Conservation (phyloP, 1,284 basidiomycete species). For the Bjerkandera adusta region DNA sequence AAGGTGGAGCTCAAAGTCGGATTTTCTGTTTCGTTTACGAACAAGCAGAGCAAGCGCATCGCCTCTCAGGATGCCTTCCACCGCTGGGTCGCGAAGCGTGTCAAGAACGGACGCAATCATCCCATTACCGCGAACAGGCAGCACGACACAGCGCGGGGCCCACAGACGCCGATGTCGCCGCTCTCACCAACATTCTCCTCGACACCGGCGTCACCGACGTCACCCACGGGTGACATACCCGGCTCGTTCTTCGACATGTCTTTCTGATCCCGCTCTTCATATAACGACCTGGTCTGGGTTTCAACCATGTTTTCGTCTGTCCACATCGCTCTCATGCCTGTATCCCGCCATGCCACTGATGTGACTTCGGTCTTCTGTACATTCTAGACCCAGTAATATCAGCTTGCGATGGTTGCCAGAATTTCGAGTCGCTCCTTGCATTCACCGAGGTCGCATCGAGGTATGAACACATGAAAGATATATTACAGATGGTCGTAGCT, state of each 20-base stretch:
- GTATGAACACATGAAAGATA: no score
- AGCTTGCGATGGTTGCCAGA: no score
- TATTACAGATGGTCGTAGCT: no score
- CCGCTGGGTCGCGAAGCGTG: conserved; percentile 24
- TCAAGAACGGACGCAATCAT: conserved; percentile 25
- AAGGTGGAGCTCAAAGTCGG: conserved; percentile 36
- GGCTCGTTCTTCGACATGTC: neutral
- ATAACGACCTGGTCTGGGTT: no score
- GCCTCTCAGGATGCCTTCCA: conserved; percentile 24
- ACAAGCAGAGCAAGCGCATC: conserved; percentile 14
- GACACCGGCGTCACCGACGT: conserved; percentile 7
- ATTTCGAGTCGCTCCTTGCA: no score
- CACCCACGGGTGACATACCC: neutral
- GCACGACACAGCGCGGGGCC: neutral
- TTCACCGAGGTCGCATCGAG: no score
- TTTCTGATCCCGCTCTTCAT: no score
- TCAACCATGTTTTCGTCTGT: no score
- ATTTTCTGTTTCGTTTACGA: conserved; percentile 30
- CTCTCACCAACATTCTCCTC: conserved; percentile 6
- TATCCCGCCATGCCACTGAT: no score
- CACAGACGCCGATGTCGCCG: conserved; percentile 9
- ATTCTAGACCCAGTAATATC: no score
- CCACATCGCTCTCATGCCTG: no score
- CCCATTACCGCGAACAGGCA: conserved; percentile 22
- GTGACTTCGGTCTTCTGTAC: no score